Conservation (phyloP, 2,329 filamentous ascomycete genomes). For the Neofusicoccum sp. region DNA sequence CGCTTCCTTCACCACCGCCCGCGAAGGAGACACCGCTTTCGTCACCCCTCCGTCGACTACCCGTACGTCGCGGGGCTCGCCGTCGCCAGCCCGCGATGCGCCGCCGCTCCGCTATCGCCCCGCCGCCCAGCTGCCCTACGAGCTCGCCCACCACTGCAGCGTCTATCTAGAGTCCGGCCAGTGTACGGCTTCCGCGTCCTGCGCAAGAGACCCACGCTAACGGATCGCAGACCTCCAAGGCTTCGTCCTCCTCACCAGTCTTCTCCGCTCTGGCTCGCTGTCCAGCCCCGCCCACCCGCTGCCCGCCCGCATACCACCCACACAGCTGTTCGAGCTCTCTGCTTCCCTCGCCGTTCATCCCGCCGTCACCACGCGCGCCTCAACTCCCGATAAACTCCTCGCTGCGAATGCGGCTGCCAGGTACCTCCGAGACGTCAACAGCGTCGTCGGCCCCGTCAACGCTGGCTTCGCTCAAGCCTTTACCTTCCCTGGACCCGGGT, state of each 20-base stretch:
- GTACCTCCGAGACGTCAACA: slow-evolving; percentile 67
- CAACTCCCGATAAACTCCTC: slow-evolving; percentile 58
- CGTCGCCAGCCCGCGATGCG: not conserved
- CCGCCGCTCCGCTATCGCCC: slow-evolving; percentile 24
- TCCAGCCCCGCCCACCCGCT: slow-evolving; percentile 34
- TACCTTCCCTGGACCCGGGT: slow-evolving; percentile 51
- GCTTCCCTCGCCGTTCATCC: slow-evolving; percentile 82
- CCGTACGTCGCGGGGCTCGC: not conserved
- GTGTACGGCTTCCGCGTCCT: slow-evolving; percentile 25
- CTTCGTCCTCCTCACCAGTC: slow-evolving; percentile 33
- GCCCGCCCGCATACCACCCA: slow-evolving; percentile 64
- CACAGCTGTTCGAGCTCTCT: slow-evolving; percentile 73
- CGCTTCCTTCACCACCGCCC: slow-evolving; percentile 6
- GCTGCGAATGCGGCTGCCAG: slow-evolving; percentile 66
- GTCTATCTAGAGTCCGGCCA: slow-evolving; percentile 36
- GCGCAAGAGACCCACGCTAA: not conserved
- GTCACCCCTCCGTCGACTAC: slow-evolving; percentile 9
- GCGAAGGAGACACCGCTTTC: not conserved
- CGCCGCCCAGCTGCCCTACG: slow-evolving; percentile 32
- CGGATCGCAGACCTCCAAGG: slow-evolving; percentile 30
- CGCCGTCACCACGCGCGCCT: slow-evolving; percentile 69
- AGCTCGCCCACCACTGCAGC: slow-evolving; percentile 36
- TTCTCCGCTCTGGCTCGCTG: slow-evolving; percentile 34
- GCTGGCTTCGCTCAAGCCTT: slow-evolving; percentile 72
- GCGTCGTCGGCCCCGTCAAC: slow-evolving; percentile 66